phyloP scores from a whole-genome alignment of 1,139 yeast genomes.

The Yarrowia galli region DNA sequence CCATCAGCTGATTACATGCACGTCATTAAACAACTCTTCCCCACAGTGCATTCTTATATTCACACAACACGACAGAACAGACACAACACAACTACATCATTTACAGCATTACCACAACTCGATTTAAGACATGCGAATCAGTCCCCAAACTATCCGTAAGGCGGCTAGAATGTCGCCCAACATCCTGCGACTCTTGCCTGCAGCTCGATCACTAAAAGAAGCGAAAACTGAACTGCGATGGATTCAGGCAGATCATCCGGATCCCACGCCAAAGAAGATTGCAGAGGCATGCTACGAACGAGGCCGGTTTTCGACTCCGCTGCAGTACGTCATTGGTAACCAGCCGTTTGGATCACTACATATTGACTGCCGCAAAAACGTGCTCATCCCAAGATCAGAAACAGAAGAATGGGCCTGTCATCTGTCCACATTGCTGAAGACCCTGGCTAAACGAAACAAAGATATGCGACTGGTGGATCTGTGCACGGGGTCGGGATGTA shows the following conservation, averaged over 20 bases:
- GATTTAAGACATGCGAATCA: constrained; percentile 12
- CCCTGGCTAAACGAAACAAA: background rate
- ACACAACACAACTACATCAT: background rate
- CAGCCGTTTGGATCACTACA: constrained; percentile 33
- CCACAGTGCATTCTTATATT: constrained; percentile 9
- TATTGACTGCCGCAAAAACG: constrained; percentile 29
- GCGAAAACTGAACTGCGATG: constrained; percentile 28
- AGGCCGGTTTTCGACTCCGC: background rate
- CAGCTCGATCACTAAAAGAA: constrained; percentile 10
- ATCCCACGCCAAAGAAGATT: constrained; percentile 32
- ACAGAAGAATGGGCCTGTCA: constrained; percentile 34
- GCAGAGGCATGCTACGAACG: constrained; percentile 16
- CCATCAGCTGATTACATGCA: constrained; percentile 33
- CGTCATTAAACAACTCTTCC: constrained; percentile 28
- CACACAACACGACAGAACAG: background rate
- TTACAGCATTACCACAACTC: background rate
- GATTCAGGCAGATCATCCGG: constrained; percentile 33
- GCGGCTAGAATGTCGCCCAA: constrained; percentile 31
- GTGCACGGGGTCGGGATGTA: constrained; percentile 36
- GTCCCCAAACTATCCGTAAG: constrained; percentile 6
- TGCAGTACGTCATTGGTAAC: constrained; percentile 31
- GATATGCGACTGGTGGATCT: constrained; percentile 22
- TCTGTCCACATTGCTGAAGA: background rate
- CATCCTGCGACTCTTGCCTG: constrained; percentile 11
- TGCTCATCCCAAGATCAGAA: constrained; percentile 30